Evolutionary conservation across 2,329 filamentous ascomycete genomes (phyloP).

Genomic region (Claviceps fusiformis): DNA sequence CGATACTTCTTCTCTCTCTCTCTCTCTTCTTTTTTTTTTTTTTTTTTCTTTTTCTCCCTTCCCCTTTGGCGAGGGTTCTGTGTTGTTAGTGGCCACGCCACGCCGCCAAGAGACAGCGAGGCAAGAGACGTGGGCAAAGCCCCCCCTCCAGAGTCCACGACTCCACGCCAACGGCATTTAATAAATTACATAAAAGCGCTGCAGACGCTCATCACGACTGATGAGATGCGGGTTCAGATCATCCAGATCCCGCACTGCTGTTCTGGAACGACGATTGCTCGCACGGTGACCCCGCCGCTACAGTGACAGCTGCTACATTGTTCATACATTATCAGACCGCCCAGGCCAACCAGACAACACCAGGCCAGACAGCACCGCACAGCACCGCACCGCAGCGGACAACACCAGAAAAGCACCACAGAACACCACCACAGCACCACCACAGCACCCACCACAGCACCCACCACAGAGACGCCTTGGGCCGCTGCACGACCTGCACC

Average conservation of each 20-base stretch:
- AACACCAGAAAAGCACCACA: no score
- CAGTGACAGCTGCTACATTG: not conserved
- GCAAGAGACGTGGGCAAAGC: not conserved
- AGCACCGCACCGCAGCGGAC: not conserved
- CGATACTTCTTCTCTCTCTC: no score
- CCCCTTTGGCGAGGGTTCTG: not conserved
- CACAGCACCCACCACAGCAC: not conserved
- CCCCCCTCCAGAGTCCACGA: not conserved
- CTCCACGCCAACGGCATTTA: not conserved
- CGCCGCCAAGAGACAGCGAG: not conserved
- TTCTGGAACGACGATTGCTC: no score
- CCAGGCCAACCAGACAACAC: no score
- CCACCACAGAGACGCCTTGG: not conserved
- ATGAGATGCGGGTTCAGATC: no score
- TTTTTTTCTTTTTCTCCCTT: no score
- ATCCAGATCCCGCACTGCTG: slow-evolving; percentile 5
- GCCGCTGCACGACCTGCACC: not conserved
- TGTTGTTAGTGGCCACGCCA: slow-evolving; percentile 13
- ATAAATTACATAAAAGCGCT: slow-evolving; percentile 20
- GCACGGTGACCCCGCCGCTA: no score
- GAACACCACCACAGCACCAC: no score
- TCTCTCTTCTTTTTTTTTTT: no score
- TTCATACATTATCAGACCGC: no score
- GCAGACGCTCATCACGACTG: slow-evolving; percentile 10
- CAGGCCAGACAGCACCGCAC: not conserved